Evolutionary conservation across 1,139 yeast species (phyloP).

Genomic region (Geotrichum phurueaensis): DNA sequence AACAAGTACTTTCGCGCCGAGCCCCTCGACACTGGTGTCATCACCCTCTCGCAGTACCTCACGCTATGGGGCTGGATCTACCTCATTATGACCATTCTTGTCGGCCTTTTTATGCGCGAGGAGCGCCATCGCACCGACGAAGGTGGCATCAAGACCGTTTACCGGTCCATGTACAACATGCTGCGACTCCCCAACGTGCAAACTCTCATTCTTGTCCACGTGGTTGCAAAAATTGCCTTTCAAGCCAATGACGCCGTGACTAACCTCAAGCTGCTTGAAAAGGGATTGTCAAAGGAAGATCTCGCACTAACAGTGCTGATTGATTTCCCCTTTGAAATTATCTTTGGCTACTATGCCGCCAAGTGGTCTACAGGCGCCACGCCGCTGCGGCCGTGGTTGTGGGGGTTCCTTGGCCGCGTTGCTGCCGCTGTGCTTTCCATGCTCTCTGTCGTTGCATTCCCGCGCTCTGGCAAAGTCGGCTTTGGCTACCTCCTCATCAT

Average conservation of each 20-base stretch:
- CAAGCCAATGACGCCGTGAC: conserved; percentile 97
- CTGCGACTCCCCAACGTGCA: conserved; percentile 71
- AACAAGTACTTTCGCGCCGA: conserved; percentile 65
- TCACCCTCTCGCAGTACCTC: conserved; percentile 70
- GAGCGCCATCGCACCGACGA: conserved; percentile 37
- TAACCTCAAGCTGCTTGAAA: conserved; percentile 82
- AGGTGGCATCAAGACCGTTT: conserved; percentile 44
- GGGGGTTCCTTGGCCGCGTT: conserved; percentile 82
- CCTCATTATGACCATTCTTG: conserved; percentile 56
- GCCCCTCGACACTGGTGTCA: conserved; percentile 60
- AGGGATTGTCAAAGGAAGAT: conserved; percentile 90
- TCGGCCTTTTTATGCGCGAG: conserved; percentile 44
- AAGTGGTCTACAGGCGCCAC: conserved; percentile 78
- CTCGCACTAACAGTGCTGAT: conserved; percentile 85
- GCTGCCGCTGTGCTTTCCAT: conserved; percentile 73
- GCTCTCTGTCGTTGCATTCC: conserved; percentile 65
- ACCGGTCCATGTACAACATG: conserved; percentile 70
- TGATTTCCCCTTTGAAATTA: conserved; percentile 92
- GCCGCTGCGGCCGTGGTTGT: conserved; percentile 81
- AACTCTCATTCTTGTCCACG: conserved; percentile 63
- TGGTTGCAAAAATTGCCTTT: conserved; percentile 83
- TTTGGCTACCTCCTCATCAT: conserved; percentile 58
- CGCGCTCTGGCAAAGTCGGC: conserved; percentile 48
- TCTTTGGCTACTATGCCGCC: conserved; percentile 94
- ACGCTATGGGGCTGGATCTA: conserved; percentile 72